Base-by-base conservation (phyloP, 2,329 filamentous ascomycete genomes). In the Neonectria hederae region DNA sequence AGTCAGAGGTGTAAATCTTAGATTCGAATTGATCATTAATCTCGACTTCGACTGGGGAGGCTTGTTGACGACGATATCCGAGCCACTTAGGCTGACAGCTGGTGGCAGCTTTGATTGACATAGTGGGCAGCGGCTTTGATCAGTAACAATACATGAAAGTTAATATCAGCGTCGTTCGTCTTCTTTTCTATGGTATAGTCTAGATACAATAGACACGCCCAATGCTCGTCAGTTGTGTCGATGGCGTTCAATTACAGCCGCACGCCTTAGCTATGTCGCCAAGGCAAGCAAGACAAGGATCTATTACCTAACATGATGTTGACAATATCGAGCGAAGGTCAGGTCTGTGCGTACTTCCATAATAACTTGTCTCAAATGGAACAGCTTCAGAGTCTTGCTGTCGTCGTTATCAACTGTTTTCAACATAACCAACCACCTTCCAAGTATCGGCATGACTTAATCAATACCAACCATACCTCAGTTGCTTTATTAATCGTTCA, bases 1-100 rank as follows among this genome's bases (percentile, higher is more conserved):
- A 72, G 11, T 63, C 66, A 1, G 63, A 72, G 6, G 69, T 72
- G 2, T 72, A 72, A 8, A 64, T 53, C 8, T 70, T 70, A 17
- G 67, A 63, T 21, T 69, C 57, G 6, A 72, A 72, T 1, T 72
- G 66, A 4, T 68, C 49, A 22, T 72, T 51, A 9, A 72, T 46
- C 1, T 35, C 17, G 5, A 72, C 51, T 22, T 69, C 58, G n/a
- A 72, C 46, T 9, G 54, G 63, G 9, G 59, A 61, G 26, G 65
- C 63, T 35, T 52, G 56, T 8, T 58, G 65, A 3, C 43, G 46
- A 3, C 53, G 55, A 14, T 60, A 42, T 17, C 63, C 53, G 6
- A 67, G 57, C 48, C 48, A 59, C 21, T 8, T 40, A 10, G 3
- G 9, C 3, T 54, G 51, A 28, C 14, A 17, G 14, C 7, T 30